Percentiles rank a stretch among this genome's conserved stretches.
Conservation (phyloP, 257 asterid genomes). For the Leonotis leonurus region DNA sequence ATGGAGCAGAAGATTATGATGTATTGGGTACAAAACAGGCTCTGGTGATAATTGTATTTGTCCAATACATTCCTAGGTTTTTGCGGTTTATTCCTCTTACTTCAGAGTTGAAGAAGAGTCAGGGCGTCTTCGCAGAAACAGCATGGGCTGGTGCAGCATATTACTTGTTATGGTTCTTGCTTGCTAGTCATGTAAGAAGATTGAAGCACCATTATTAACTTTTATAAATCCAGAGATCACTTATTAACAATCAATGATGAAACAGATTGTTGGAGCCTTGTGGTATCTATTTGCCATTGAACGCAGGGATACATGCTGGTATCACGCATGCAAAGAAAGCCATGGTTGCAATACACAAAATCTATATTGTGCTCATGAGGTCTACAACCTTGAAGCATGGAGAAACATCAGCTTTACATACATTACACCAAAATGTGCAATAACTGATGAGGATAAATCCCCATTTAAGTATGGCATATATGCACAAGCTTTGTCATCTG, state of each 20-base stretch:
- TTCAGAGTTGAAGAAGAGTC: conserved; percentile 87
- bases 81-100: conserved; percentile 63
- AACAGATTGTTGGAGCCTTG: conserved; percentile 81
- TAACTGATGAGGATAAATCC: conserved; percentile 29
- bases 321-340: conserved; percentile 47
- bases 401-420: conserved; percentile 33
- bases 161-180: conserved; percentile 83
- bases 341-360: conserved; percentile 31
- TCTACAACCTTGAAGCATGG: conserved; percentile 46
- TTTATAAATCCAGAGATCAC: neutral
- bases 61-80: conserved; percentile 82
- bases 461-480: conserved; percentile 72
- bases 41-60: conserved; percentile 56
- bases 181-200: conserved; percentile 86
- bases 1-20: conserved; percentile 52
- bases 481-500: conserved; percentile 56
- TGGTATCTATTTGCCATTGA: conserved; percentile 90
- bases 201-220: neutral
- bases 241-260: conserved; percentile 11
- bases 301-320: conserved; percentile 88
- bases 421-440: conserved; percentile 52
- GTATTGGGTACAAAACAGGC: conserved; percentile 72
- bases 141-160: conserved; percentile 99
- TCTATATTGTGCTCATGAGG: conserved; percentile 64
- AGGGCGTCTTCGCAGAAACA: conserved; percentile 92